Conservation (phyloP, 1,284 basidiomycete species). For the Prillingera fragicola region DNA sequence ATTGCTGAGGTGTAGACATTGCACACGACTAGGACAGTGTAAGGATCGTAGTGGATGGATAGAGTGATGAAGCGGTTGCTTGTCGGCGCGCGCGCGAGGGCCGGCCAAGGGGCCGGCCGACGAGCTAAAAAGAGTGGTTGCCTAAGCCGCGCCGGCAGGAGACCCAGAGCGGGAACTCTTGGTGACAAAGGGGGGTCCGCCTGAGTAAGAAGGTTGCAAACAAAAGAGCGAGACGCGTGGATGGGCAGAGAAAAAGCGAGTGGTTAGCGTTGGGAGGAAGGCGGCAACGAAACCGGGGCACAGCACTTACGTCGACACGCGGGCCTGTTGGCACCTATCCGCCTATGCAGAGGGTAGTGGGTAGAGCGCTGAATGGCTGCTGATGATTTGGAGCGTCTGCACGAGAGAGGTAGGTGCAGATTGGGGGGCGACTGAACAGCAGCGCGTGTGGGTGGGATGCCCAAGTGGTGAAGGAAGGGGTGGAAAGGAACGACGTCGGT, state of each 20-base stretch:
- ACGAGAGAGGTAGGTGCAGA: no score
- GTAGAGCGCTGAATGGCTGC: no score
- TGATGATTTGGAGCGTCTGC: no score
- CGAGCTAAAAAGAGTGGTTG: conserved; percentile 4
- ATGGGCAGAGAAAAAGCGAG: neutral
- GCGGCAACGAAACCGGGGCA: neutral
- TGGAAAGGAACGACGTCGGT: no score
- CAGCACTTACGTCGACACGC: no score
- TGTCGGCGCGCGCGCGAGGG: conserved; percentile 14
- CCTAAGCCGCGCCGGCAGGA: conserved; percentile 13
- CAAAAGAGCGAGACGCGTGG: conserved; percentile 3
- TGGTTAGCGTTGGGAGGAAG: neutral
- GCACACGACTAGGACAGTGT: no score
- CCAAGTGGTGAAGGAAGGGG: no score
- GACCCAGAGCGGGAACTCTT: conserved; percentile 10
- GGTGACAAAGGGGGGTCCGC: neutral
- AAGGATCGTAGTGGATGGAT: neutral
- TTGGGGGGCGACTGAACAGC: no score
- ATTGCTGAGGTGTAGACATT: conserved; percentile 26
- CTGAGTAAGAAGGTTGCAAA: neutral
- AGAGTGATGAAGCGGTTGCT: neutral
- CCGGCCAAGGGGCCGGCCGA: conserved; percentile 19
- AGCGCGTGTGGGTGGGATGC: no score
- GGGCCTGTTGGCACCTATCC: no score
- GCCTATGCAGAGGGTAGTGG: no score